phyloP scores from a whole-genome alignment of 345 rosid species.

The Populus deltoides region DNA sequence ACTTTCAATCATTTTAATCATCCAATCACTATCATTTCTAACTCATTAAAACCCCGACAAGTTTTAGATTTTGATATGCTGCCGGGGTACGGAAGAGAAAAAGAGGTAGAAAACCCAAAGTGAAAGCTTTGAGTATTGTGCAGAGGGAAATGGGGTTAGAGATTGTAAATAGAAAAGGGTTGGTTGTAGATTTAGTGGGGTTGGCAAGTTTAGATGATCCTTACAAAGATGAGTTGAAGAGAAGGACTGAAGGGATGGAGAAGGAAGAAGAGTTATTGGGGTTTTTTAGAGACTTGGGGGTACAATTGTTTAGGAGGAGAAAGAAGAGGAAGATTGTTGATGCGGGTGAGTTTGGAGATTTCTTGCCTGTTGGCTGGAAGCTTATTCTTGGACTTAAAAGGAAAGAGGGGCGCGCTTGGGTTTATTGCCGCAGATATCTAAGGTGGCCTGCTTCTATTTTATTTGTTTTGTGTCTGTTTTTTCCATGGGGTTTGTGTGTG shows the following conservation, averaged over 20 bases:
- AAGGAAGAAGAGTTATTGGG: constrained; percentile 59
- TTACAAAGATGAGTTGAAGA: constrained; percentile 47
- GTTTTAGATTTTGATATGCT: background rate
- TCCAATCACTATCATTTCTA: constrained; percentile 15
- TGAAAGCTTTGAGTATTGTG: constrained; percentile 18
- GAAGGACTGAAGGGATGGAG: constrained; percentile 53
- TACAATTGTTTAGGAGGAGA: constrained; percentile 80
- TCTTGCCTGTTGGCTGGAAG: constrained; percentile 71
- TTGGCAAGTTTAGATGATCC: constrained; percentile 53
- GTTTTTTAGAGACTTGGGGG: constrained; percentile 55
- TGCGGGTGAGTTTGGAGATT: constrained; percentile 53
- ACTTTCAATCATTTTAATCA: constrained; percentile 15
- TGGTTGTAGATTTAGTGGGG: constrained; percentile 37
- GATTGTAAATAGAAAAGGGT: constrained; percentile 49
- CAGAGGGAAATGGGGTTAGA: constrained; percentile 30
- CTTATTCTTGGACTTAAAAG: constrained; percentile 66
- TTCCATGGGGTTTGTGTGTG: background rate
- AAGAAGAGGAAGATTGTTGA: constrained; percentile 78
- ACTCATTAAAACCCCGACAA: constrained; percentile 17
- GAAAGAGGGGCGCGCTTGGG: constrained; percentile 62
- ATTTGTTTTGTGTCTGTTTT: background rate
- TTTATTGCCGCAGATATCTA: constrained; percentile 66
- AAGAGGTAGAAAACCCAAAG: constrained; percentile 54
- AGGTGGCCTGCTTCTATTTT: constrained; percentile 35
- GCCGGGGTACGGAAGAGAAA: constrained; percentile 51